Percentiles rank a stretch among this genome's conserved stretches.
These are phyloP conservation scores for Crotalaria pallida DNA, from an alignment of 306 rosid genomes.

Conservation along the genomic window DNA sequence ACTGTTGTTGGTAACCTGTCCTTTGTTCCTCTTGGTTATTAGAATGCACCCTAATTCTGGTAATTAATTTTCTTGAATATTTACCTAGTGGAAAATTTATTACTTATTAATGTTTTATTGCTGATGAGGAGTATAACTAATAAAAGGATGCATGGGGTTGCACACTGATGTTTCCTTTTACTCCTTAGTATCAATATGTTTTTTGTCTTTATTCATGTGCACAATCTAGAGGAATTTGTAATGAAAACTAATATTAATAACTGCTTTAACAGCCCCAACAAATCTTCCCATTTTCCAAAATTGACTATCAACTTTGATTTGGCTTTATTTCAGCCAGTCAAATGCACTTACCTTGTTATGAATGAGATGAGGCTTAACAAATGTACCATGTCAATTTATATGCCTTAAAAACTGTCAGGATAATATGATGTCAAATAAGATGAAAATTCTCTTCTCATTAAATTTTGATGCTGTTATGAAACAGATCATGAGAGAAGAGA, in stretches of 20 bases:
- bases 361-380: neutral
- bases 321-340: neutral
- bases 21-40: neutral
- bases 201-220: neutral
- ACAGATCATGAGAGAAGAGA: neutral
- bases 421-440: neutral
- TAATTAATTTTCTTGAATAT: neutral
- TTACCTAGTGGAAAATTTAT: neutral
- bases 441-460: neutral
- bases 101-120: no score
- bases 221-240: neutral
- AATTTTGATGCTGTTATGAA: neutral
- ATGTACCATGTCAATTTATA: neutral
- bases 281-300: neutral
- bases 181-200: neutral
- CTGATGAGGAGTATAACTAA: neutral
- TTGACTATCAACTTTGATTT: no score
- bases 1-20: neutral
- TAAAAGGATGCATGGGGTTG: neutral
- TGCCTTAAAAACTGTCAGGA: neutral
- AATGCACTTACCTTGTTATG: neutral
- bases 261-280: neutral
- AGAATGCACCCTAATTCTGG: neutral
- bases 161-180: neutral
- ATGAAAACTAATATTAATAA: neutral